phyloP scores from a whole-genome alignment of 2,329 filamentous ascomycete genomes.

The Trichoderma oligosporum region DNA sequence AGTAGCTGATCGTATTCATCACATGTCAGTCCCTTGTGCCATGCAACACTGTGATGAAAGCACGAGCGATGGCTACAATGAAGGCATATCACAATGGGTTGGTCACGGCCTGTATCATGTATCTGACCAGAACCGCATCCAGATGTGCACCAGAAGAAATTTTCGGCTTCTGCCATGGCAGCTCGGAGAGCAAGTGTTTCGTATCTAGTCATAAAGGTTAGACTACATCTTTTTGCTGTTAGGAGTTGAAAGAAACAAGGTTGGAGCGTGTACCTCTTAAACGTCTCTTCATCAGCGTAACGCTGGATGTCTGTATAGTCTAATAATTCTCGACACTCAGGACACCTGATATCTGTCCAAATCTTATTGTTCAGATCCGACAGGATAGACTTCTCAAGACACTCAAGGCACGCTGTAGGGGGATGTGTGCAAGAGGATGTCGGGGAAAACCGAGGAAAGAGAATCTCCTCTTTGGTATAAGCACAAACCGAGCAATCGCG shows the following conservation, averaged over 20 bases:
- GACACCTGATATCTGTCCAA: constrained; percentile 49
- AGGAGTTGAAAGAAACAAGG: background rate
- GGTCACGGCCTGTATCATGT: constrained; percentile 39
- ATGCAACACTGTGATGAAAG: constrained; percentile 40
- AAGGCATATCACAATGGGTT: constrained; percentile 42
- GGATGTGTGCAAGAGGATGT: constrained; percentile 35
- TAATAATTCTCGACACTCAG: constrained; percentile 46
- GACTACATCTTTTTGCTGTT: background rate
- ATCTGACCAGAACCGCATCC: constrained; percentile 51
- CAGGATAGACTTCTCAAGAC: constrained; percentile 34
- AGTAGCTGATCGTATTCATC: constrained; percentile 41
- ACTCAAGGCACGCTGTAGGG: constrained; percentile 34
- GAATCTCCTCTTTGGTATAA: constrained; percentile 28
- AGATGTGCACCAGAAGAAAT: constrained; percentile 53
- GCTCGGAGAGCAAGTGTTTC: constrained; percentile 42
- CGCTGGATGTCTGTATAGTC: constrained; percentile 43
- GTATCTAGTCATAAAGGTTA: constrained; percentile 31
- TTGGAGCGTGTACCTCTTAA: constrained; percentile 36
- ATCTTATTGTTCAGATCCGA: constrained; percentile 33
- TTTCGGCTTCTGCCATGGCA: constrained; percentile 40
- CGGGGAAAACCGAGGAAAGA: constrained; percentile 34
- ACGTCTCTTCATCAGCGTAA: constrained; percentile 43
- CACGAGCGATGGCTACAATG: constrained; percentile 41
- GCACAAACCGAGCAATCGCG: constrained; percentile 38
- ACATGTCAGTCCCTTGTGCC: constrained; percentile 42